phyloP scores from a whole-genome alignment of 1,284 basidiomycete species.

The Tylopilus sp. region DNA sequence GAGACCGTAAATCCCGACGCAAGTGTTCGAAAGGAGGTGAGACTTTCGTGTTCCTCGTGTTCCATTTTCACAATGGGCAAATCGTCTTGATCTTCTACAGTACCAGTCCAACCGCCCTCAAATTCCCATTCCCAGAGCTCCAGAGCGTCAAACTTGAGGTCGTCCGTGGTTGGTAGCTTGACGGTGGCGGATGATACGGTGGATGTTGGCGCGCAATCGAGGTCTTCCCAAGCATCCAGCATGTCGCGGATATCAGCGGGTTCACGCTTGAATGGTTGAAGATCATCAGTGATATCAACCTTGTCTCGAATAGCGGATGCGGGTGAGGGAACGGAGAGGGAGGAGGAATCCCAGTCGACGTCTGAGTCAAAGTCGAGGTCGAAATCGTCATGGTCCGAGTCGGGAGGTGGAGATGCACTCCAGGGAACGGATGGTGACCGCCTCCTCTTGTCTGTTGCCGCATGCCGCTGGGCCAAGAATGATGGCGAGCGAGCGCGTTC shows the following conservation, averaged over 20 bases:
- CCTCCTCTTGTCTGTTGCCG: constrained; percentile 35
- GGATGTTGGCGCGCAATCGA: constrained; percentile 38
- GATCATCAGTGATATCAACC: constrained; percentile 24
- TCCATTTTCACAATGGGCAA: constrained; percentile 29
- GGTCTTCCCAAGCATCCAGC: constrained; percentile 63
- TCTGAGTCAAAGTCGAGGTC: constrained; percentile 35
- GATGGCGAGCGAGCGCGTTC: constrained; percentile 32
- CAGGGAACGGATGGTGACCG: constrained; percentile 54
- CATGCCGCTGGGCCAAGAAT: constrained; percentile 13
- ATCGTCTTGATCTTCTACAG: constrained; percentile 20
- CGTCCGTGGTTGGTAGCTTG: constrained; percentile 31
- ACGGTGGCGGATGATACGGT: constrained; percentile 30
- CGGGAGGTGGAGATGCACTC: constrained; percentile 58
- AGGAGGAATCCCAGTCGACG: constrained; percentile 41
- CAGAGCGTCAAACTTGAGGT: constrained; percentile 44
- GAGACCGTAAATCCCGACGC: constrained; percentile 14
- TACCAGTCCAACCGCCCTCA: constrained; percentile 27
- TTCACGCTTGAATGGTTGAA: constrained; percentile 50
- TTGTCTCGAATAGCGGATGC: constrained; percentile 19
- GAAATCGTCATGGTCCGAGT: constrained; percentile 60
- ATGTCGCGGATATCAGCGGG: constrained; percentile 56
- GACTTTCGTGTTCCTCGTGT: constrained; percentile 17
- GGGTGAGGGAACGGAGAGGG: constrained; percentile 25
- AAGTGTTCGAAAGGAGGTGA: constrained; percentile 7
- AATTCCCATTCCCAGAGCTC: constrained; percentile 52